These are phyloP conservation scores for Aethionema arabicum DNA, from an alignment of 345 rosid genomes.

Conservation along the genomic window DNA sequence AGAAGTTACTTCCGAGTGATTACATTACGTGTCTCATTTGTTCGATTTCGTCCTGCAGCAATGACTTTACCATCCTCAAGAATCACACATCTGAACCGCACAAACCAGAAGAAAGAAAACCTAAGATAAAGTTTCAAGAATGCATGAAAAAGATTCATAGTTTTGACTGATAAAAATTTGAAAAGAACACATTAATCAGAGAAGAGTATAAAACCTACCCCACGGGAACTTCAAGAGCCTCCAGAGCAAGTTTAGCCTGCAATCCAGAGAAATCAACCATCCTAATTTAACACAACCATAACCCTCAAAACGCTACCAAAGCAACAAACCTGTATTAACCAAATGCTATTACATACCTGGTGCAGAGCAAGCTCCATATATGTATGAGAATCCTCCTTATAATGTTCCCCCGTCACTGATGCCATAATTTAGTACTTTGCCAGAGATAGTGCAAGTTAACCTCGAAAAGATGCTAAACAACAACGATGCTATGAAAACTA, in stretches of 20 bases:
- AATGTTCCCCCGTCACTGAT: slow-evolving; percentile 9
- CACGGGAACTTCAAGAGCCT: slow-evolving; percentile 78
- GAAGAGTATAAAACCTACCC: slow-evolving; percentile 43
- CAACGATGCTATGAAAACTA: no score
- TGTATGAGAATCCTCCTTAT: slow-evolving; percentile 31
- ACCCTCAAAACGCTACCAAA: neutral
- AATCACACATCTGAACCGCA: slow-evolving; percentile 52
- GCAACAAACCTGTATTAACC: neutral
- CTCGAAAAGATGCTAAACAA: no score
- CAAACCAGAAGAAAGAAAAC: slow-evolving; percentile 8
- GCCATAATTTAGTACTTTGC: slow-evolving; percentile 34
- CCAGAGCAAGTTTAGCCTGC: slow-evolving; percentile 78
- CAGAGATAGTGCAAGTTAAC: neutral
- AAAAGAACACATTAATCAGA: slow-evolving; percentile 6
- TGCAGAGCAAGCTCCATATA: slow-evolving; percentile 58
- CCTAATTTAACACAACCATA: neutral
- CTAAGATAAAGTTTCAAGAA: neutral
- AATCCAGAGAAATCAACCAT: slow-evolving; percentile 1
- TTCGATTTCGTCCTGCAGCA: slow-evolving; percentile 64
- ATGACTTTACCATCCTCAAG: slow-evolving; percentile 51
- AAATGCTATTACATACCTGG: slow-evolving; percentile 41
- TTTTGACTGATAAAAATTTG: neutral
- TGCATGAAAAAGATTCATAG: neutral
- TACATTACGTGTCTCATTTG: slow-evolving; percentile 61
- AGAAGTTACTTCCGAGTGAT: neutral